Percentiles rank a stretch among this genome's conserved stretches.
These are phyloP conservation scores for Penicillium bovifimosum DNA, from an alignment of 495 filamentous ascomycete genomes.

Conservation along the genomic window DNA sequence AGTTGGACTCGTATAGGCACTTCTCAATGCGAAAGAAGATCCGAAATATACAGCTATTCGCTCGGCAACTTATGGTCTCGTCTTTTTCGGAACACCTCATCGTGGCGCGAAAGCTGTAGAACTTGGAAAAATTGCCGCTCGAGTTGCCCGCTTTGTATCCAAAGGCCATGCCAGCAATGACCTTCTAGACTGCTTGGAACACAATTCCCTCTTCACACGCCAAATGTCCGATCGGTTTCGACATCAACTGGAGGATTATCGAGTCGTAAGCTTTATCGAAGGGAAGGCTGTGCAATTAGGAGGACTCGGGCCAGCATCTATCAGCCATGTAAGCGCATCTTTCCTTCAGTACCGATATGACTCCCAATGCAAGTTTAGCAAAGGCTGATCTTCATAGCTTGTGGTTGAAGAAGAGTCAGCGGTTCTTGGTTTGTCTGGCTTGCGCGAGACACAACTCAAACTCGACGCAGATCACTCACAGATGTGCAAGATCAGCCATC, in stretches of 20 bases:
- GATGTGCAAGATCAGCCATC: constrained; percentile 34
- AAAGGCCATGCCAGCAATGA: constrained; percentile 35
- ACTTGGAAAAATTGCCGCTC: constrained; percentile 36
- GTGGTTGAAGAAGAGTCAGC: constrained; percentile 39
- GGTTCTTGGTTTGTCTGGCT: constrained; percentile 32
- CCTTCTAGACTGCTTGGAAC: constrained; percentile 31
- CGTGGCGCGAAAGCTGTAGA: constrained; percentile 37
- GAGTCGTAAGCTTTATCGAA: constrained; percentile 40
- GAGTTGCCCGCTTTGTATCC: constrained; percentile 30
- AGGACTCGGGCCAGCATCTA: constrained; percentile 26
- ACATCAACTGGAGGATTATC: constrained; percentile 36
- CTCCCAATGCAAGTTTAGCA: too few relatives aligned
- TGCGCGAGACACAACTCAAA: constrained; percentile 37
- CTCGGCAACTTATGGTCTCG: constrained; percentile 34
- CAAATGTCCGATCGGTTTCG: constrained; percentile 36
- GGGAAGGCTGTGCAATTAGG: constrained; percentile 35
- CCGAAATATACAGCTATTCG: constrained; percentile 36
- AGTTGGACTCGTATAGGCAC: constrained; percentile 19
- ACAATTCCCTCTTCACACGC: constrained; percentile 38
- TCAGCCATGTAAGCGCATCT: constrained; percentile 27
- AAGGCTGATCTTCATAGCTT: constrained; percentile 24
- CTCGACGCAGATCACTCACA: constrained; percentile 38
- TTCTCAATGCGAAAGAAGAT: constrained; percentile 40
- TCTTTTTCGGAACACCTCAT: constrained; percentile 46
- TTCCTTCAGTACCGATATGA: too few relatives aligned